phyloP scores from a whole-genome alignment of 2,329 filamentous ascomycete species.

The Phyllosticta ampelicida region DNA sequence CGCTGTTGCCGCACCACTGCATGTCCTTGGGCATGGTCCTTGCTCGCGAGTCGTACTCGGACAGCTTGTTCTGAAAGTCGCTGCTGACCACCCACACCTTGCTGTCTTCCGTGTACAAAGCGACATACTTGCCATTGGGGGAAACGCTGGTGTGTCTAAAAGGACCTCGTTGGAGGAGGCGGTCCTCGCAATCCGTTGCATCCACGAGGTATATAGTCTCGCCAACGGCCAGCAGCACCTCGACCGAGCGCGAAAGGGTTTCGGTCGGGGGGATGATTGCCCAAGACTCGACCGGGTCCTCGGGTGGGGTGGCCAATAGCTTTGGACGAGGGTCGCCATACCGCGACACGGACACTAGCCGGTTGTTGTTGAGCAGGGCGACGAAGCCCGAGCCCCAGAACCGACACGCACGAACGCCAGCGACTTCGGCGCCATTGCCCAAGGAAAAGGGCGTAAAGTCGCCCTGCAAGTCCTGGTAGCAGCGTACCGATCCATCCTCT shows the following conservation, averaged over 20 bases:
- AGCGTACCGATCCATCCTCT: conserved; percentile 79
- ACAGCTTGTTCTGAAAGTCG: conserved; percentile 85
- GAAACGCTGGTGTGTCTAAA: conserved; percentile 87
- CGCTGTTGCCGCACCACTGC: conserved; percentile 94
- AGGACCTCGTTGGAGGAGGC: conserved; percentile 80
- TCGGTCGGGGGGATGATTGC: conserved; percentile 76
- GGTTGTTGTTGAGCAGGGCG: conserved; percentile 79
- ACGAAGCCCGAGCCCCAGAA: conserved; percentile 94
- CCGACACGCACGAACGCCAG: conserved; percentile 75
- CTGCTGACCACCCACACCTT: conserved; percentile 86
- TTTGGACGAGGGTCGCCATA: conserved; percentile 88
- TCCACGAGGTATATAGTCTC: conserved; percentile 81
- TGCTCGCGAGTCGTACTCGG: conserved; percentile 82
- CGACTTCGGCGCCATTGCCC: conserved; percentile 79
- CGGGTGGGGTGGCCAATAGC: conserved; percentile 63
- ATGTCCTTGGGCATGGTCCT: conserved; percentile 78
- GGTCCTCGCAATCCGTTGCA: conserved; percentile 80
- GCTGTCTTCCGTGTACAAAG: conserved; percentile 75
- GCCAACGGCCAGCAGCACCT: conserved; percentile 76
- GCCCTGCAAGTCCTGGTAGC: conserved; percentile 82
- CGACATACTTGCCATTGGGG: conserved; percentile 78
- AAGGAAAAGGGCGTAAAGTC: conserved; percentile 93
- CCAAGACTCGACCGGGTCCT: conserved; percentile 78
- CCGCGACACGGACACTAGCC: conserved; percentile 72
- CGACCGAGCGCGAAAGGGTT: conserved; percentile 84